Conservation (phyloP, 441 rosid species). For the Hura crepitans region DNA sequence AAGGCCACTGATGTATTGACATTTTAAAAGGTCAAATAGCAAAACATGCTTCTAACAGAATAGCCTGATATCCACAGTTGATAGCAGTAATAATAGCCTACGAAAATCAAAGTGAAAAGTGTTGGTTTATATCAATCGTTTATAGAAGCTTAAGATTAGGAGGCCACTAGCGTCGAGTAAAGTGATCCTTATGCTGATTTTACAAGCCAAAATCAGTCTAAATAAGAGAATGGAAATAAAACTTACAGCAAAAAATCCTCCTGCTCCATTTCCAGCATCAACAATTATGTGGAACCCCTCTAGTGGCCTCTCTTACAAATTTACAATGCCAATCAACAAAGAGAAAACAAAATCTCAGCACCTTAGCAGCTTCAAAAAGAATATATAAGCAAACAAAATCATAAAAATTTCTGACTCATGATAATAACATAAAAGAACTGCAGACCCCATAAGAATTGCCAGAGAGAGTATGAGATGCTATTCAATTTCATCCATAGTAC, state of each 20-base stretch:
- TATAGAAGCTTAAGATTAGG: not conserved
- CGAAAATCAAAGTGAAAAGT: not conserved
- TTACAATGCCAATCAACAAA: constrained; percentile 28
- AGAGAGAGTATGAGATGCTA: not conserved
- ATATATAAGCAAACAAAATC: not conserved
- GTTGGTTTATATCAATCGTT: not conserved
- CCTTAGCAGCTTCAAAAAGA: not conserved
- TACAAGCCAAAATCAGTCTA: constrained; percentile 1
- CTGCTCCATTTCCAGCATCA: constrained; percentile 99
- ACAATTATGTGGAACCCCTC: constrained; percentile 96
- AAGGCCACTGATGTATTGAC: not conserved
- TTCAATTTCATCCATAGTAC: constrained; percentile 3
- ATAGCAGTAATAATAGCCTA: not conserved
- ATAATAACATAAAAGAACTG: not conserved
- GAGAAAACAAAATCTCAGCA: constrained; percentile 22
- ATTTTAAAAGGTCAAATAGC: not conserved
- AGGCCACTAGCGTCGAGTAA: not conserved
- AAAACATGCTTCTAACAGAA: not conserved
- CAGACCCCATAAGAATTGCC: not conserved
- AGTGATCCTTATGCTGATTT: not conserved
- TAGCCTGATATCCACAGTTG: not conserved
- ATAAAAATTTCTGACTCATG: not conserved
- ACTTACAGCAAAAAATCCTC: constrained; percentile 97
- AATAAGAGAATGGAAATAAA: constrained; percentile 6
- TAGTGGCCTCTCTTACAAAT: constrained; percentile 79